These are phyloP conservation scores for Neonectria hederae DNA, from an alignment of 2,329 filamentous ascomycete genomes.

Conservation along the genomic window DNA sequence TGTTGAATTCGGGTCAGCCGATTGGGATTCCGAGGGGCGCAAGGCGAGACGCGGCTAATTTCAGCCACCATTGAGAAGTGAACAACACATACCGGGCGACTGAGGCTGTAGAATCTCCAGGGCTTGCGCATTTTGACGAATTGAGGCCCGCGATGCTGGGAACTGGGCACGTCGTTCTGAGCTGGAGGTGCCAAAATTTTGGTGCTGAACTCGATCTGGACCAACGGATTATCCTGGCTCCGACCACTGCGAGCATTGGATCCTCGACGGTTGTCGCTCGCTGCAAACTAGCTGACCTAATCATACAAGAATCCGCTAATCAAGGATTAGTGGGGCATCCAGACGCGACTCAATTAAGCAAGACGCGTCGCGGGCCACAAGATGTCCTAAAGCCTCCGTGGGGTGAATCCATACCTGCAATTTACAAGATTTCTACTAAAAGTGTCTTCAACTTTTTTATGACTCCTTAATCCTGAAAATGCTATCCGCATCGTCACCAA, in stretches of 20 bases:
- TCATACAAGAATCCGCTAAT: not conserved
- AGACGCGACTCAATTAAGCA: constrained; percentile 45
- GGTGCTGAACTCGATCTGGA: constrained; percentile 33
- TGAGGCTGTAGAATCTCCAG: constrained; percentile 72
- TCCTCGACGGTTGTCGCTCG: not conserved
- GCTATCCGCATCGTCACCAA: constrained; percentile 68
- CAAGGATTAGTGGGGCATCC: constrained; percentile 28
- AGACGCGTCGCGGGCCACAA: constrained; percentile 37
- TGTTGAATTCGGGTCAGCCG: constrained; percentile 29
- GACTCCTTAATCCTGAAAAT: constrained; percentile 51
- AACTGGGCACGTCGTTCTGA: constrained; percentile 38
- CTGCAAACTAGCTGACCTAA: constrained; percentile 38
- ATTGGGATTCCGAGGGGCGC: constrained; percentile 19
- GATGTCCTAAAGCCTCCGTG: constrained; percentile 10
- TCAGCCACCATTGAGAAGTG: constrained; percentile 5
- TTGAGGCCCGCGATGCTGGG: constrained; percentile 41
- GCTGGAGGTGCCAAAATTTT: constrained; percentile 46
- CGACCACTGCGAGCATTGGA: constrained; percentile 16
- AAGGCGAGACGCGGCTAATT: constrained; percentile 1
- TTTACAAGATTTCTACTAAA: not conserved
- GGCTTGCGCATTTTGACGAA: constrained; percentile 63
- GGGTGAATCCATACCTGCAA: constrained; percentile 18
- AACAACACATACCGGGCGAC: constrained; percentile 65
- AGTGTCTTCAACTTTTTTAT: not conserved
- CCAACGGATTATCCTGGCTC: constrained; percentile 45